Conservation (phyloP, 2,329 filamentous ascomycete species). For the Arthrobotrys entomopaga region DNA sequence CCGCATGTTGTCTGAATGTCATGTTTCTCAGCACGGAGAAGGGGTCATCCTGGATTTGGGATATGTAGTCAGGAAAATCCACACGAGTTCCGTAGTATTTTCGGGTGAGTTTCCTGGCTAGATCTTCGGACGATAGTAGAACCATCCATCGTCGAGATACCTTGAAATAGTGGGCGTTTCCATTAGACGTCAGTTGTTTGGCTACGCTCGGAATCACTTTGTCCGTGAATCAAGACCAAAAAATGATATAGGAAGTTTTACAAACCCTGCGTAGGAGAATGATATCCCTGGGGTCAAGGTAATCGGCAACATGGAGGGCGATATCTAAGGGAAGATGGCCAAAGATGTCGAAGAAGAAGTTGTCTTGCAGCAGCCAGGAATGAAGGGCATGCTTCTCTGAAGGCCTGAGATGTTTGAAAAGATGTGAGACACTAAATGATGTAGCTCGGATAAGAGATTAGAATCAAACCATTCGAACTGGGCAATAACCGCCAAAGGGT, state of each 20-base stretch:
- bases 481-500: conserved; percentile 5
- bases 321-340: conserved; percentile 32
- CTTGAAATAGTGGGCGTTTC: conserved; percentile 3
- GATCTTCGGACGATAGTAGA: conserved; percentile 23
- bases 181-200: neutral
- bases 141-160: conserved; percentile 41
- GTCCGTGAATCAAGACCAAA: neutral
- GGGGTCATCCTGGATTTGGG: conserved; percentile 18
- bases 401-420: conserved; percentile 22
- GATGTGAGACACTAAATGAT: conserved; percentile 1
- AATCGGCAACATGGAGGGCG: conserved; percentile 30
- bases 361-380: conserved; percentile 4
- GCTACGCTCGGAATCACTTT: no score
- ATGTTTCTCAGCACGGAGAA: conserved; percentile 34
- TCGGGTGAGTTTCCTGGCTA: conserved; percentile 10
- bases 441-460: neutral
- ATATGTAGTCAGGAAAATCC: conserved; percentile 21
- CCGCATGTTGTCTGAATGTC: conserved; percentile 32
- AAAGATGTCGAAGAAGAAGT: conserved; percentile 38
- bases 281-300: conserved; percentile 27
- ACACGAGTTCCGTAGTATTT: conserved; percentile 22
- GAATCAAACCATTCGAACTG: neutral
- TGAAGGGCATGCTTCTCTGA: conserved; percentile 39
- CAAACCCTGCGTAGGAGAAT: conserved; percentile 29
- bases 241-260: neutral